Evolutionary conservation across 139 green algal species (phyloP).

Genomic region (Micractinium conductrix): DNA sequence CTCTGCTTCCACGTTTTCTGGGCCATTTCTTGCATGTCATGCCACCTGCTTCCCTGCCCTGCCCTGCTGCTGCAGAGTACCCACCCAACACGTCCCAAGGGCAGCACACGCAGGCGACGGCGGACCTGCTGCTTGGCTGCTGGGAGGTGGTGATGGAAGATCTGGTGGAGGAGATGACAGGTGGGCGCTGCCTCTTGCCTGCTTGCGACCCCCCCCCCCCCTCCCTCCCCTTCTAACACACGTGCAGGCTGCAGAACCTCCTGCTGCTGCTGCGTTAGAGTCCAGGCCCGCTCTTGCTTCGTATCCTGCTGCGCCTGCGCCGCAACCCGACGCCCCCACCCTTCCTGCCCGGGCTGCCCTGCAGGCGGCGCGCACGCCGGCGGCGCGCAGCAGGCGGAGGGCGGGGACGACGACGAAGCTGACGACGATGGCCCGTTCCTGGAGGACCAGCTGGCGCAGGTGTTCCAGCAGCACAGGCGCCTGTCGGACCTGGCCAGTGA

Average conservation of each 20-base stretch:
- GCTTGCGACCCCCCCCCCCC: too few relatives aligned
- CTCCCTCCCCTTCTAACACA: too few relatives aligned
- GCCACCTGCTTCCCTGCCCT: not conserved
- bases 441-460: conserved; percentile 25
- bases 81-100: not conserved
- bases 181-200: too few relatives aligned
- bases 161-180: conserved; percentile 41
- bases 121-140: conserved; percentile 50
- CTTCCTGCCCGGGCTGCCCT: too few relatives aligned
- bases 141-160: conserved; percentile 64
- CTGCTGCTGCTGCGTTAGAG: too few relatives aligned
- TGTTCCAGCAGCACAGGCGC: conserved; percentile 49
- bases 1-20: not conserved
- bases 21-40: not conserved
- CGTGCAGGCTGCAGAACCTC: too few relatives aligned
- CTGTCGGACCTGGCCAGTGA: conserved; percentile 42
- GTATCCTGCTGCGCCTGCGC: not conserved
- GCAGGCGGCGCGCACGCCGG: not conserved
- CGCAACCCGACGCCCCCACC: too few relatives aligned
- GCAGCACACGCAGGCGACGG: conserved; percentile 33
- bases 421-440: not conserved
- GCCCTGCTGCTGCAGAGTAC: conserved; percentile 11
- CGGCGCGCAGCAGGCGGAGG: not conserved
- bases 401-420: not conserved
- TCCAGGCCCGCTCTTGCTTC: too few relatives aligned